Percentiles rank a stretch among this genome's conserved stretches.
Conservation (phyloP, 352 stramenopile genomes). For the Pythium sukuiense region DNA sequence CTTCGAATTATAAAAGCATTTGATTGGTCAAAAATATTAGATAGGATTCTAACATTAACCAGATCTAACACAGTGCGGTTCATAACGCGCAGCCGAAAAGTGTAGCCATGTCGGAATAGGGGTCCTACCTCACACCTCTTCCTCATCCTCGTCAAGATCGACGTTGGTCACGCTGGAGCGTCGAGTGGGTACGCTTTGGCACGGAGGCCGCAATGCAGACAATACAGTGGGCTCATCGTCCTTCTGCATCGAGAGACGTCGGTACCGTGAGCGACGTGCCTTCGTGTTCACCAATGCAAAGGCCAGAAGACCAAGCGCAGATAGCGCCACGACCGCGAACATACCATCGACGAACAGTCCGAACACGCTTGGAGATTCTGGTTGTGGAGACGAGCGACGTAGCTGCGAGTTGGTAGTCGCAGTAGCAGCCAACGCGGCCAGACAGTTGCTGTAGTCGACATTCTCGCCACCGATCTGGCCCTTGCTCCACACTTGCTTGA, state of each 20-base stretch:
- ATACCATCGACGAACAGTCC: slow-evolving; percentile 24
- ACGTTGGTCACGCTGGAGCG: not conserved
- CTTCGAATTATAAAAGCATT: not conserved
- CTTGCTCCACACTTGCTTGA: slow-evolving; percentile 47
- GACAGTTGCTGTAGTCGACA: slow-evolving; percentile 37
- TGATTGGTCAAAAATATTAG: slow-evolving; percentile 14
- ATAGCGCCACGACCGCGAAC: slow-evolving; percentile 24
- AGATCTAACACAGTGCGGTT: not conserved
- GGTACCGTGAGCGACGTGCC: slow-evolving; percentile 32
- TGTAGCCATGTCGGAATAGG: slow-evolving; percentile 21
- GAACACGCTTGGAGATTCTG: slow-evolving; percentile 1
- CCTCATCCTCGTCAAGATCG: slow-evolving; percentile 8
- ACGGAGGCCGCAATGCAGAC: not conserved
- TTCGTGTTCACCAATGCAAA: slow-evolving; percentile 21
- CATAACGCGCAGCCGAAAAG: not conserved
- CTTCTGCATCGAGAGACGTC: slow-evolving; percentile 8
- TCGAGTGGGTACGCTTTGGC: not conserved
- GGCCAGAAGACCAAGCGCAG: slow-evolving; percentile 22
- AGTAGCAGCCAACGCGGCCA: not conserved
- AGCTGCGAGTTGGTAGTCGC: slow-evolving; percentile 7
- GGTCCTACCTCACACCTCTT: slow-evolving; percentile 1
- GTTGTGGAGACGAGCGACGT: not conserved
- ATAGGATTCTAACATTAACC: not conserved
- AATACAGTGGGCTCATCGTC: not conserved
- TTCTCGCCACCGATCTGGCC: slow-evolving; percentile 38